Evolutionary conservation across 495 filamentous ascomycete species (phyloP).

Genomic region (Trichoderma gamsii): DNA sequence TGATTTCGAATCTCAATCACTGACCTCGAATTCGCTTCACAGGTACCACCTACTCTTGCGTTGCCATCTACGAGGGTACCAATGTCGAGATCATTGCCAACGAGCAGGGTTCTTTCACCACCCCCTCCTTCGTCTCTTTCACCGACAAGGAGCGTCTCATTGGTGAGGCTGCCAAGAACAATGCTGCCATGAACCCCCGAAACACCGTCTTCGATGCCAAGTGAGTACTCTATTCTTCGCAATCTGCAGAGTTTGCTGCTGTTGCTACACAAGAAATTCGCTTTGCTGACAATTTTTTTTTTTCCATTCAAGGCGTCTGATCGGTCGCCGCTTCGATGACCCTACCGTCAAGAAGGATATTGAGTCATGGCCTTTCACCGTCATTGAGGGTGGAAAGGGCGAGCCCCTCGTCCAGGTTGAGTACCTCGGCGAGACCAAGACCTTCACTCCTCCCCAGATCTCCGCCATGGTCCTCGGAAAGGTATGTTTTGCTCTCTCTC

Average conservation of each 20-base stretch:
- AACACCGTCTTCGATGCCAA: conserved; percentile 99
- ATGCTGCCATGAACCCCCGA: conserved; percentile 95
- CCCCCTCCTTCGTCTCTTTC: conserved; percentile 97
- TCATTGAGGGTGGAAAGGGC: conserved; percentile 71
- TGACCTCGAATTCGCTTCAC: conserved; percentile 19
- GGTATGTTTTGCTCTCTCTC: conserved; percentile 40
- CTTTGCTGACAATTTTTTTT: conserved; percentile 14
- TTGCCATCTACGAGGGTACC: conserved; percentile 97
- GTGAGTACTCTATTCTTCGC: conserved; percentile 34
- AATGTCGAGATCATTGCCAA: conserved; percentile 99
- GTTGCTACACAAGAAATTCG: neutral
- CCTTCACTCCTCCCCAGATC: conserved; percentile 96
- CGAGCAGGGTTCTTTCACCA: conserved; percentile 98
- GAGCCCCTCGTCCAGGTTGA: conserved; percentile 92
- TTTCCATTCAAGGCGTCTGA: conserved; percentile 61
- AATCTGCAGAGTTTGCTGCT: neutral
- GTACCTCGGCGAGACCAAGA: conserved; percentile 90
- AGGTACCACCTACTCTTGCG: conserved; percentile 99
- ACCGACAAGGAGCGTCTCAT: conserved; percentile 97
- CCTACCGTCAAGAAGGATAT: conserved; percentile 96
- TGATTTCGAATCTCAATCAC: conserved; percentile 12
- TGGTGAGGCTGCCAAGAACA: conserved; percentile 99
- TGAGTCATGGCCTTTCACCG: conserved; percentile 98
- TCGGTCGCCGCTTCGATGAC: conserved; percentile 90
- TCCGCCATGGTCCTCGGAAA: conserved; percentile 92